Conservation (phyloP, 148 eudicot genomes). For the Limonium bicolor region DNA sequence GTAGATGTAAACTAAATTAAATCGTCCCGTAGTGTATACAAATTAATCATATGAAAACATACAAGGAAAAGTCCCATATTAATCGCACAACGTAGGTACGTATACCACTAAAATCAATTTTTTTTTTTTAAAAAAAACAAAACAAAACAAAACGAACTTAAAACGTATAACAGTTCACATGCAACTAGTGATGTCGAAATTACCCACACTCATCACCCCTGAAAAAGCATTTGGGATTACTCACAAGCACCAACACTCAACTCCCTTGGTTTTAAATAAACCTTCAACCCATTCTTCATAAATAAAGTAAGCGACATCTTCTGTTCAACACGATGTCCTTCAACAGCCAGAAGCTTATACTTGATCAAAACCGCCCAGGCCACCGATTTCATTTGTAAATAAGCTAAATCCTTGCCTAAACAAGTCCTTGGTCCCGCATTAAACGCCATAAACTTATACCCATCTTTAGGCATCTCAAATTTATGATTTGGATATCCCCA, state of each 20-base stretch:
- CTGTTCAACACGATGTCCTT: slow-evolving; percentile 36
- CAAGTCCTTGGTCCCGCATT: slow-evolving; percentile 52
- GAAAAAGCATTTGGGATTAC: no score
- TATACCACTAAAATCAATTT: no score
- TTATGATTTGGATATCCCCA: slow-evolving; percentile 13
- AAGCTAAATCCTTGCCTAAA: slow-evolving; percentile 44
- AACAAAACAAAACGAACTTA: no score
- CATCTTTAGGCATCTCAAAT: slow-evolving; percentile 8
- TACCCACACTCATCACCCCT: no score
- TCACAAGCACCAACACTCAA: background rate
- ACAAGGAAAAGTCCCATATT: no score
- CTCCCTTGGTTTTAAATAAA: background rate
- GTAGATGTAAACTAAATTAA: no score
- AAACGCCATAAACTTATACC: slow-evolving; percentile 38
- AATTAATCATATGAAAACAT: no score
- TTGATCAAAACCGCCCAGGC: slow-evolving; percentile 37
- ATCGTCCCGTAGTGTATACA: no score
- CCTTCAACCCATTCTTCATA: slow-evolving; percentile 37
- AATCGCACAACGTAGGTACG: no score
- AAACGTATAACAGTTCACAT: no score
- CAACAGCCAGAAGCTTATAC: slow-evolving; percentile 24
- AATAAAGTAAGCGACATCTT: slow-evolving; percentile 44
- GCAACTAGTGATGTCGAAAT: no score
- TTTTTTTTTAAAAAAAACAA: no score
- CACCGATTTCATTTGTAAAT: slow-evolving; percentile 46